Percentiles rank a stretch among this genome's conserved stretches.
Conservation (phyloP, 768 basidiomycete genomes). For the Kwoniella dejecticola region DNA sequence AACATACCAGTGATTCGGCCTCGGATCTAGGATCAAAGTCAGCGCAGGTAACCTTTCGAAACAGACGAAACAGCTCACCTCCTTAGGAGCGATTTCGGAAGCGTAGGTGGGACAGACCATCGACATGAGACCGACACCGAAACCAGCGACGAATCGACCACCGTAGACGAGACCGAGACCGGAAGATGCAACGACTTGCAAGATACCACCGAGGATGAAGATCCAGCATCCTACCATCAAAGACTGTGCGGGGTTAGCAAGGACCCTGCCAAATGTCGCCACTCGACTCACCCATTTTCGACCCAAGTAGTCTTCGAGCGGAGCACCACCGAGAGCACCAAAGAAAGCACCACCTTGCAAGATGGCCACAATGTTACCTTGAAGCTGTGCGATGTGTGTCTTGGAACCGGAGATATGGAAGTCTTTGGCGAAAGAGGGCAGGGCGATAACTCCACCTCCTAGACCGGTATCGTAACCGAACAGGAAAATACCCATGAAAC, state of each 20-base stretch:
- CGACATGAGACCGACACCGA: slow-evolving; percentile 80
- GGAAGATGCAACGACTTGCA: slow-evolving; percentile 28
- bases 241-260: slow-evolving; percentile 51
- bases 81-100: slow-evolving; percentile 82
- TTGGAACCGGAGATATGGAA: slow-evolving; percentile 63
- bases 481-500: slow-evolving; percentile 45
- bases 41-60: neutral
- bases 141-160: slow-evolving; percentile 75
- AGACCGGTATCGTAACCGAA: slow-evolving; percentile 74
- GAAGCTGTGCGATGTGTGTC: slow-evolving; percentile 61
- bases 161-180: slow-evolving; percentile 62
- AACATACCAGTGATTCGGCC: slow-evolving; percentile 73
- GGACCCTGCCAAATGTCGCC: no score
- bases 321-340: slow-evolving; percentile 64
- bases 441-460: slow-evolving; percentile 70
- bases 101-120: slow-evolving; percentile 72
- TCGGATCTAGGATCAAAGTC: slow-evolving; percentile 49
- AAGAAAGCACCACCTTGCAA: slow-evolving; percentile 74
- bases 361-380: slow-evolving; percentile 80
- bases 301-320: slow-evolving; percentile 59
- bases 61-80: slow-evolving; percentile 78
- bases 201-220: slow-evolving; percentile 65
- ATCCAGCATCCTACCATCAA: slow-evolving; percentile 66
- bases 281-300: slow-evolving; percentile 58
- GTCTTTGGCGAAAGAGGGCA: slow-evolving; percentile 64